Base-by-base conservation (phyloP, 768 basidiomycete genomes). In the Coprinopsis sp. region DNA sequence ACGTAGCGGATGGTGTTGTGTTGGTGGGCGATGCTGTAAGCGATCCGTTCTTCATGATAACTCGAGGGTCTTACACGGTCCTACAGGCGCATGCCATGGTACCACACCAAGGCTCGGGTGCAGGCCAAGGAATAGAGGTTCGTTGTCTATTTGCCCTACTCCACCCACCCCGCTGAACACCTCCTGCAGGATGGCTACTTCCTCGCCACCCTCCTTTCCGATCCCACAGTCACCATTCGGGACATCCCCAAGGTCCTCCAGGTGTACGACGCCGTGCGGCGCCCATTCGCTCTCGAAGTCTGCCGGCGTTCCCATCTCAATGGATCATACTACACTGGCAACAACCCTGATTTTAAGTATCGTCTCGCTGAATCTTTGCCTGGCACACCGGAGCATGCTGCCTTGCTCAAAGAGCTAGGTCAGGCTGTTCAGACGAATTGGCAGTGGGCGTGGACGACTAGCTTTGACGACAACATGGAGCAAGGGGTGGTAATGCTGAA, bases 41-140 rank as follows among this genome's bases (percentile, higher is more conserved):
- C 19, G n/a, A 10, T 21, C 16, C 13, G 19, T 12, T 14, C 23
- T 14, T 7, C 22, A 21, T 6, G 37, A 8, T 8, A 13, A 24
- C 38, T 8, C 12, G 18, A 22, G 11, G 27, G n/a, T 13, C 13
- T 6, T 31, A 16, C 33, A 21, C 21, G 29, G 29, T 6, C 8
- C 22, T 2, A 10, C 14, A 66, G 67, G 70, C 71, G 2, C 74
- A 76, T 52, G 72, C 72, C 3, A 75, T 74, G 72, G 58, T 61
- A 3, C 72, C 75, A 16, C 68, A 72, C 60, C 68, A 71, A 52
- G 75, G 72, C 16, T 69, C 74, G 8, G 74, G 73, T 13, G 75
- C 74, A 3, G 74, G 72, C 4, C 72, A 72, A 48, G 74, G 72
- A 6, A 65, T 76, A 33, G 76, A 77, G 60, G 72, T 70, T 45